These are phyloP conservation scores for Parastagonospora avenae DNA, from an alignment of 2,329 filamentous ascomycete species.

Conservation along the genomic window DNA sequence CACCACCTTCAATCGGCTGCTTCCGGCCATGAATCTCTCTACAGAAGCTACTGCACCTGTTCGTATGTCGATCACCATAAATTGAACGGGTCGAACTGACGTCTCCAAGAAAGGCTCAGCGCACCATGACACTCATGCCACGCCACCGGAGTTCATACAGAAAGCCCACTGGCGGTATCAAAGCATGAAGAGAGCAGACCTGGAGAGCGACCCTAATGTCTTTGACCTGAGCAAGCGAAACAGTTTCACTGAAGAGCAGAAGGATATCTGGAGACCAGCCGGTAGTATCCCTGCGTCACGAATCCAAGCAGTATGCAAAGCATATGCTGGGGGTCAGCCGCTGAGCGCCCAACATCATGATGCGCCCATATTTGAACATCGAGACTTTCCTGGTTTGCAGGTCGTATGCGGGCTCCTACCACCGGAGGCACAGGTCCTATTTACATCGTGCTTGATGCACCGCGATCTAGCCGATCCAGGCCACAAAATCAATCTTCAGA, in stretches of 20 bases:
- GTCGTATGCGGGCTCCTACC: constrained; percentile 78
- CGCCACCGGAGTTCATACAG: constrained; percentile 42
- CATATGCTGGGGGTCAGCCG: constrained; percentile 36
- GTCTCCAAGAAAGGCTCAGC: constrained; percentile 26
- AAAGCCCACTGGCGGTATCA: constrained; percentile 58
- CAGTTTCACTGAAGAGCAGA: constrained; percentile 41
- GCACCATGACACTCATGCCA: constrained; percentile 46
- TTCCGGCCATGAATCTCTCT: constrained; percentile 31
- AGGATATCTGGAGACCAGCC: constrained; percentile 32
- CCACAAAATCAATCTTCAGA: constrained; percentile 86
- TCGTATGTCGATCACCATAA: constrained; percentile 34
- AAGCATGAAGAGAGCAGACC: constrained; percentile 60
- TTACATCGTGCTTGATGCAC: constrained; percentile 78
- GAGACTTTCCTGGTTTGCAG: constrained; percentile 63
- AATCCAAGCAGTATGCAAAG: constrained; percentile 36
- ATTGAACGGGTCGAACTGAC: constrained; percentile 30
- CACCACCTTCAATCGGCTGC: neutral
- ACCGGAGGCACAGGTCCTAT: constrained; percentile 68
- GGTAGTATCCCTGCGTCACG: constrained; percentile 34
- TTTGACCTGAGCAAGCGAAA: constrained; percentile 44
- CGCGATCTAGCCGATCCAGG: constrained; percentile 72
- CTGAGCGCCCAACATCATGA: constrained; percentile 27
- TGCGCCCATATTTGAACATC: constrained; percentile 42
- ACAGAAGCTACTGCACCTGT: constrained; percentile 32
- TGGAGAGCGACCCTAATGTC: constrained; percentile 55